Evolutionary conservation across 1,284 basidiomycete genomes (phyloP), one percentile per base, ranked within the genome.

Genomic region (Trametes pubescens): DNA sequence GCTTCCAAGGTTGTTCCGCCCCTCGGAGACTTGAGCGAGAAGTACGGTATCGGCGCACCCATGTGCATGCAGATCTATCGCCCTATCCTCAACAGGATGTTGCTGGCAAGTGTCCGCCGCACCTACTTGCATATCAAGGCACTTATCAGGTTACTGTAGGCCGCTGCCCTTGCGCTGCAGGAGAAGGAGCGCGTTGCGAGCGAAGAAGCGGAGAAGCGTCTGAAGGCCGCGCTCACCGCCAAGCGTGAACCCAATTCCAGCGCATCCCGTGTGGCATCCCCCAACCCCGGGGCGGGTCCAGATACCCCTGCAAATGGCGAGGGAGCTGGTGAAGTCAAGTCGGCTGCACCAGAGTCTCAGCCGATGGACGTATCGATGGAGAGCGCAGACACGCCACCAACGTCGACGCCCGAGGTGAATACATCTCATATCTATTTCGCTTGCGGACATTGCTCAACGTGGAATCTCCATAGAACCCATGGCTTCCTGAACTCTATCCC

Each of bases 51-150:
- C 54, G 88, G 89, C 65, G 86, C 91, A 43, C 87, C 92, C 11
- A 89, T 96, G 63, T 94, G 94, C 60, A 97, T 98, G 92, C 93
- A 95, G 72, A 91, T 98, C 59, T 85, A 94, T 51, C 88, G 96
- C 10, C 94, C 95, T 4, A 89, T 92, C 62, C 81, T 96, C 32
- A 87, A 92, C 65, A 78, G 79, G 4, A 78, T 83, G 37, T 80
- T 95, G 57, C 77, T 89, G 71, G 91, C 90, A 74, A 69, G 84
- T 78, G 59, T 61, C 52, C 55, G 51, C 51, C 59, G 40, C 22
- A 5, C 11, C 21, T 49, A 9, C 32, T 4, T 35, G 24, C 22
- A 16, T 34, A 10, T 47, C 13, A n/a, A 43, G 14, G 18, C 51
- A 54, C 37, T 56, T 7, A 47, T 16, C 44, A 14, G 8, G 44